These are phyloP conservation scores for Magnolia changhungtana DNA, from an alignment of 164 flowering plant species.

Conservation along the genomic window DNA sequence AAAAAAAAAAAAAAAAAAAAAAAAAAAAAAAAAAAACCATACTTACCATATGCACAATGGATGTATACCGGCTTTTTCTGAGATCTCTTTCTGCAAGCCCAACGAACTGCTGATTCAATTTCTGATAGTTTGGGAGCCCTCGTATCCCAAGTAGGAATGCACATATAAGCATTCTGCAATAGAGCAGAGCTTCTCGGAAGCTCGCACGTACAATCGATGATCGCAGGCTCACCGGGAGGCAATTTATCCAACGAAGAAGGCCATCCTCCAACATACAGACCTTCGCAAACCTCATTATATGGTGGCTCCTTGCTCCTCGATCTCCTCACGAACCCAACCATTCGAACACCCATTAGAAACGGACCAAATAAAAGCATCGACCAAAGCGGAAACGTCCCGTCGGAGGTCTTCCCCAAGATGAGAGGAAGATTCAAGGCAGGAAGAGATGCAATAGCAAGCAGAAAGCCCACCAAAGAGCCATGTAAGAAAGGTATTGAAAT, in stretches of 20 bases:
- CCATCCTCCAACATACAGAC: constrained; percentile 92
- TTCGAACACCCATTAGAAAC: constrained; percentile 50
- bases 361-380: constrained; percentile 63
- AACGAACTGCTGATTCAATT: constrained; percentile 75
- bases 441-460: constrained; percentile 65
- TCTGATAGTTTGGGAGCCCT: constrained; percentile 65
- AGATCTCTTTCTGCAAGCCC: constrained; percentile 78
- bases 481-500: constrained; percentile 59
- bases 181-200: constrained; percentile 50
- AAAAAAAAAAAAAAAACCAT: not conserved
- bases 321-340: constrained; percentile 47
- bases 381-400: constrained; percentile 77
- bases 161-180: constrained; percentile 50
- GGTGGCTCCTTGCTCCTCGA: constrained; percentile 52
- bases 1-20: not conserved
- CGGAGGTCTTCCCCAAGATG: constrained; percentile 64
- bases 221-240: constrained; percentile 81
- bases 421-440: constrained; percentile 72
- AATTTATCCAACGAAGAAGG: constrained; percentile 46
- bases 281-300: constrained; percentile 60
- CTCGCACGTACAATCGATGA: constrained; percentile 88
- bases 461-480: constrained; percentile 47
- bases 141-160: constrained; percentile 89
- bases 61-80: constrained; percentile 58
- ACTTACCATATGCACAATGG: constrained; percentile 85